Evolutionary conservation across 2,329 filamentous ascomycete species (phyloP).

Genomic region (Neocucurbitaria cava): DNA sequence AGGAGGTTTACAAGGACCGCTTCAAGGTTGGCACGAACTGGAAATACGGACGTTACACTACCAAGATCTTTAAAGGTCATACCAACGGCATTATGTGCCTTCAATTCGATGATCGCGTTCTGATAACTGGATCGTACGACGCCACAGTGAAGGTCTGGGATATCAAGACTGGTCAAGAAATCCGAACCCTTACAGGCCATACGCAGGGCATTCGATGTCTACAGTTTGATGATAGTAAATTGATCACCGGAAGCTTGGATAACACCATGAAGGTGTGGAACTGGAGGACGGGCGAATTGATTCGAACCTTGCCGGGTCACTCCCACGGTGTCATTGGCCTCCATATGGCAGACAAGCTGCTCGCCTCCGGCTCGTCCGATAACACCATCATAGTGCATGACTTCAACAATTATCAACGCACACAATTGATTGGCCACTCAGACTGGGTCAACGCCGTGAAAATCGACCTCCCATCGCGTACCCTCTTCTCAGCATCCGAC

Average conservation of each 20-base stretch:
- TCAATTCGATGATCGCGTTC: slow-evolving; percentile 84
- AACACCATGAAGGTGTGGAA: slow-evolving; percentile 93
- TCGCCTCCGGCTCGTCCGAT: slow-evolving; percentile 90
- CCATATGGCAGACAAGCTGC: slow-evolving; percentile 82
- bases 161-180: slow-evolving; percentile 82
- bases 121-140: slow-evolving; percentile 95
- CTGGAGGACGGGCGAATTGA: slow-evolving; percentile 87
- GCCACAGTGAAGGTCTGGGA: slow-evolving; percentile 96
- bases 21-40: slow-evolving; percentile 97
- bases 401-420: slow-evolving; percentile 82
- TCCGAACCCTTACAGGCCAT: slow-evolving; percentile 86
- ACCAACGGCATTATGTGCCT: slow-evolving; percentile 84
- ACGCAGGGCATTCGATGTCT: slow-evolving; percentile 83
- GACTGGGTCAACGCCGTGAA: slow-evolving; percentile 98
- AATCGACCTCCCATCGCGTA: slow-evolving; percentile 81
- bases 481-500: slow-evolving; percentile 90
- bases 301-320: slow-evolving; percentile 82
- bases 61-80: slow-evolving; percentile 84
- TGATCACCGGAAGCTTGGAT: slow-evolving; percentile 91
- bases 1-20: slow-evolving; percentile 93
- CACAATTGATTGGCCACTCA: slow-evolving; percentile 77
- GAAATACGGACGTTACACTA: slow-evolving; percentile 90
- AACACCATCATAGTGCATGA: slow-evolving; percentile 92
- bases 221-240: slow-evolving; percentile 89
- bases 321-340: slow-evolving; percentile 83